phyloP scores from a whole-genome alignment of 1,139 yeast genomes.

The Candida sp. region DNA sequence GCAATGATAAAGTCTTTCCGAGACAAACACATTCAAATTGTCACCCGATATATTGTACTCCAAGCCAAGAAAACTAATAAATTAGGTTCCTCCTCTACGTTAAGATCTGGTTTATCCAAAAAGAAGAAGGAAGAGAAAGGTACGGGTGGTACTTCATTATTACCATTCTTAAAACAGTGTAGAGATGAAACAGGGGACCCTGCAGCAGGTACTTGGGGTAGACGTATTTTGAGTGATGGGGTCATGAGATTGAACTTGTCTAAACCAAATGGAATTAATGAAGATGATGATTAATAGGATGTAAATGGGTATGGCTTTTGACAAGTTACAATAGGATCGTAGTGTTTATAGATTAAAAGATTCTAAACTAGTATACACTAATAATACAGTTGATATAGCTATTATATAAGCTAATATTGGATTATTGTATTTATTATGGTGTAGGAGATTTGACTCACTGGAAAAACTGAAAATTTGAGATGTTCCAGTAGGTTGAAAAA shows the following conservation, averaged over 20 bases:
- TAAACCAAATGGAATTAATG: conserved; percentile 28
- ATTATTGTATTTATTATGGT: no score
- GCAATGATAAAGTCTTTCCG: conserved; percentile 88
- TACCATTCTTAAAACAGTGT: conserved; percentile 91
- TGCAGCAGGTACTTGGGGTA: conserved; percentile 91
- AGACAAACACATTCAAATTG: conserved; percentile 91
- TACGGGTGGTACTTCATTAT: conserved; percentile 90
- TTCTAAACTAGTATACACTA: no score
- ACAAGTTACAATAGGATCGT: no score
- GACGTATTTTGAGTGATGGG: conserved; percentile 64
- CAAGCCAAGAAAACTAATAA: conserved; percentile 61
- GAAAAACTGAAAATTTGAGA: no score
- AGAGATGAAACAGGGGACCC: conserved; percentile 94
- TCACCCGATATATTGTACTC: conserved; percentile 77
- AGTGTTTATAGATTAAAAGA: no score
- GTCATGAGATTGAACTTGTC: conserved; percentile 45
- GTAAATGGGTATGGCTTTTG: no score
- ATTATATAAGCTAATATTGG: no score
- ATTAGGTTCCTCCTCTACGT: conserved; percentile 51
- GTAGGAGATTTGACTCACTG: background rate
- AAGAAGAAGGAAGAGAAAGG: conserved; percentile 61
- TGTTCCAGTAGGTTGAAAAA: background rate
- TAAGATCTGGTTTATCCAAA: conserved; percentile 62
- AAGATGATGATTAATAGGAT: conserved; percentile 14
- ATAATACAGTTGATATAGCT: no score